Base-by-base conservation (phyloP, 78 protist species). In the Dictyostelium brefeldianum region DNA sequence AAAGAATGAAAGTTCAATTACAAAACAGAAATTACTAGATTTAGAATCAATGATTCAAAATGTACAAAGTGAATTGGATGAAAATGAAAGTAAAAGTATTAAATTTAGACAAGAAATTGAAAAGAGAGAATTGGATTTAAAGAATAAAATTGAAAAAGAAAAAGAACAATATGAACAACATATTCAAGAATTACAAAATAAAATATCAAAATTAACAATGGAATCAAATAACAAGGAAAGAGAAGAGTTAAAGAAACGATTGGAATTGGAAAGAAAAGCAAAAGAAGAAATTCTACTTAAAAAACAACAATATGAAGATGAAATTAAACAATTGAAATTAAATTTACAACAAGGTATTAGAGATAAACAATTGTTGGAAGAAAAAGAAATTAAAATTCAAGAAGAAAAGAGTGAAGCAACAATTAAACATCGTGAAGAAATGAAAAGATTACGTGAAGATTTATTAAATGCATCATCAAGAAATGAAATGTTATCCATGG, bases 111-210 rank as follows among this genome's bases (percentile, higher is more conserved):
- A 87, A 50, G 93, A 87, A 43, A 87, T 87, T 62, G 93, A 87
- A 78, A 74, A 87, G 51, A 87, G 62, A 50, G 93, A 87, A 77
- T 5, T 20, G 25, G 93, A 87, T 77, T 57, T 87, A 29, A 87
- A 87, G 74, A 77, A 87, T 64, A 59, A 77, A 46, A 78, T 87
- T 77, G 93, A 87, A 48, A 74, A 65, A 51, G 84, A 87, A 69
- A 87, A 87, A 31, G 93, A 87, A 77, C 85, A 87, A 78, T 87
- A 78, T 64, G 93, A 87, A 7, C 77, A 64, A n/a, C 93, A 78
- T 43, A 87, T 87, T 43, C 62, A 50, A 25, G 93, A 87, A 10
- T 56, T 87, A 50, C 93, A 87, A 25, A 27, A 11, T 20, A 87
- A 77, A 50, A 87, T 87, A n/a, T 54, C 57, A 6, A 17, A 47